phyloP scores from a whole-genome alignment of 768 basidiomycete genomes.

The Calocybe indica region DNA sequence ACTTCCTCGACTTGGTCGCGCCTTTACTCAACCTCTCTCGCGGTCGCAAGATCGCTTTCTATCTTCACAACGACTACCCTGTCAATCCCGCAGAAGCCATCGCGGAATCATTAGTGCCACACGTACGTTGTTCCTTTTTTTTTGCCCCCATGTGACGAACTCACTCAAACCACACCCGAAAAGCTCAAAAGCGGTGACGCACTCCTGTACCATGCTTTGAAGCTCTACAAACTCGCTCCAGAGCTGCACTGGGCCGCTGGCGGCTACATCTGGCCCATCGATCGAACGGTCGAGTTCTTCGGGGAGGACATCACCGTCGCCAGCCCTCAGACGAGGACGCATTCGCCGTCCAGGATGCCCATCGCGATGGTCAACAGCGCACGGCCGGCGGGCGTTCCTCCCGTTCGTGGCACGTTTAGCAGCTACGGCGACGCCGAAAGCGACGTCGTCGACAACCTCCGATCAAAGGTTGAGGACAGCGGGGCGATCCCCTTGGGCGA shows the following conservation, averaged over 20 bases:
- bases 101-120: conserved; percentile 66
- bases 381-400: conserved; percentile 18
- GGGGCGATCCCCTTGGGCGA: conserved; percentile 62
- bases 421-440: conserved; percentile 23
- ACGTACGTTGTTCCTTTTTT: conserved; percentile 37
- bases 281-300: conserved; percentile 60
- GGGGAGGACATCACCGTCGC: conserved; percentile 32
- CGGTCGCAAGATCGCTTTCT: conserved; percentile 68
- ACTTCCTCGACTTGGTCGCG: conserved; percentile 64
- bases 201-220: conserved; percentile 69
- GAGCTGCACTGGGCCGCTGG: conserved; percentile 81
- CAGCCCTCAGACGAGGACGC: conserved; percentile 9
- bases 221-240: conserved; percentile 66
- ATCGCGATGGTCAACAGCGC: conserved; percentile 13
- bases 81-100: conserved; percentile 64
- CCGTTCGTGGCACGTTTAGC: conserved; percentile 42
- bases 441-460: conserved; percentile 33
- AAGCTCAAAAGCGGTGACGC: conserved; percentile 78
- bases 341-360: conserved; percentile 17
- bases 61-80: conserved; percentile 62
- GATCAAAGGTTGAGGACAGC: conserved; percentile 55
- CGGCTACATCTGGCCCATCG: conserved; percentile 76
- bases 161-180: not conserved
- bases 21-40: conserved; percentile 69
- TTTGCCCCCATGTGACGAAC: not conserved